phyloP scores from a whole-genome alignment of 345 rosid genomes.

The Mercurialis annua region DNA sequence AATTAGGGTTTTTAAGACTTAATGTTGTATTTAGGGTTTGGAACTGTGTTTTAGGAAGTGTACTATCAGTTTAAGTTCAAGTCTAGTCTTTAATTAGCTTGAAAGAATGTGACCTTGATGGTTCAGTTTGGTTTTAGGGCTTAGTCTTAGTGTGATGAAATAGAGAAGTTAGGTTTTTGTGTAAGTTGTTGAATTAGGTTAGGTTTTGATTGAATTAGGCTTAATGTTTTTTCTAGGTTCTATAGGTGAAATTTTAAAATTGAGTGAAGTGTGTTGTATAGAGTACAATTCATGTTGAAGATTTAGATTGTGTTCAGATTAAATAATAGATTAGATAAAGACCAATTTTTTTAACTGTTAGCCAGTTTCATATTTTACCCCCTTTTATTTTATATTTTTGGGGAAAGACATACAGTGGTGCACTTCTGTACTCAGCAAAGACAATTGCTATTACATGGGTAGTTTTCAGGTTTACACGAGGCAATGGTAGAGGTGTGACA shows the following conservation, averaged over 20 bases:
- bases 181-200: background rate
- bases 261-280: background rate
- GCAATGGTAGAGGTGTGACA: background rate
- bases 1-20: too few species aligned
- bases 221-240: background rate
- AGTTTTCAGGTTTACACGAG: conserved; percentile 2
- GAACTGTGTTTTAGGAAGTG: background rate
- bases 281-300: background rate
- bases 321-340: background rate
- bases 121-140: background rate
- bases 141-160: background rate
- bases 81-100: background rate
- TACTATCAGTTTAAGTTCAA: background rate
- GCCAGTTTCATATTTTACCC: background rate
- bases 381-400: background rate
- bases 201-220: conserved; percentile 24
- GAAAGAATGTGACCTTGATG: background rate
- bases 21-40: too few species aligned
- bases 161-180: background rate
- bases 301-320: background rate
- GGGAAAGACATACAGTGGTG: background rate
- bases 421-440: background rate
- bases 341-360: background rate
- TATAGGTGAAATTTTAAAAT: background rate
- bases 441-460: background rate